phyloP scores from a whole-genome alignment of 2,329 filamentous ascomycete species.

The Xylariaceae sp. region DNA sequence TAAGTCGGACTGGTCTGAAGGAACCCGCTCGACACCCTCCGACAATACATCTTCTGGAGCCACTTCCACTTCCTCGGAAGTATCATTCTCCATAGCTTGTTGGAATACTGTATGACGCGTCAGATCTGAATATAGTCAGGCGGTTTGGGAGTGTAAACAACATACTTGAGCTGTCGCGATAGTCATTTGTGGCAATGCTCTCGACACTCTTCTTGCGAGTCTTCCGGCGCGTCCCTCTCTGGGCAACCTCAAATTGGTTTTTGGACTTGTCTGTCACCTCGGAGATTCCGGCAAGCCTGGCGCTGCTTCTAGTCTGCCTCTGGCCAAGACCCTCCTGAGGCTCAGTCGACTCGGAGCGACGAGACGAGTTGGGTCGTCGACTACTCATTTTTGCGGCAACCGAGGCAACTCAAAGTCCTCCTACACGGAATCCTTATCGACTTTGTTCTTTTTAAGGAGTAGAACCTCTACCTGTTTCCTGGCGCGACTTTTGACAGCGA shows the following conservation, averaged over 20 bases:
- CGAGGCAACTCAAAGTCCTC: no score
- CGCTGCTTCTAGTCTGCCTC: constrained; percentile 21
- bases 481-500: no score
- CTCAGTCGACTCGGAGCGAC: constrained; percentile 16
- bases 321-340: constrained; percentile 6
- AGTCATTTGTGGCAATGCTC: constrained; percentile 19
- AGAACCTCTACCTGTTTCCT: no score
- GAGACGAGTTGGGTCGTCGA: constrained; percentile 18
- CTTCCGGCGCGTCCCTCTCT: constrained; percentile 19
- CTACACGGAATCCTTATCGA: no score
- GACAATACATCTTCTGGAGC: constrained; percentile 1
- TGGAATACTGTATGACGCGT: no score
- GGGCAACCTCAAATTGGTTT: constrained; percentile 11
- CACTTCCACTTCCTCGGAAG: no score
- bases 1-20: constrained; percentile 13
- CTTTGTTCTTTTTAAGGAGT: no score
- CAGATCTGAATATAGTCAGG: no score
- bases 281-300: constrained; percentile 15
- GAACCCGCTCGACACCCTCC: constrained; percentile 1
- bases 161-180: constrained; percentile 14
- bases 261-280: constrained; percentile 10
- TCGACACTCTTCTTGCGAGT: constrained; percentile 19
- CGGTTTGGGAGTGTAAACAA: not conserved
- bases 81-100: no score
- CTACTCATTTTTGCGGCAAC: constrained; percentile 22